A percentile compares a stretch with the other conserved stretches of the same genome.
These are phyloP conservation scores for Herpotrichia juniperi DNA, from an alignment of 2,329 filamentous ascomycete genomes.

Conservation along the genomic window DNA sequence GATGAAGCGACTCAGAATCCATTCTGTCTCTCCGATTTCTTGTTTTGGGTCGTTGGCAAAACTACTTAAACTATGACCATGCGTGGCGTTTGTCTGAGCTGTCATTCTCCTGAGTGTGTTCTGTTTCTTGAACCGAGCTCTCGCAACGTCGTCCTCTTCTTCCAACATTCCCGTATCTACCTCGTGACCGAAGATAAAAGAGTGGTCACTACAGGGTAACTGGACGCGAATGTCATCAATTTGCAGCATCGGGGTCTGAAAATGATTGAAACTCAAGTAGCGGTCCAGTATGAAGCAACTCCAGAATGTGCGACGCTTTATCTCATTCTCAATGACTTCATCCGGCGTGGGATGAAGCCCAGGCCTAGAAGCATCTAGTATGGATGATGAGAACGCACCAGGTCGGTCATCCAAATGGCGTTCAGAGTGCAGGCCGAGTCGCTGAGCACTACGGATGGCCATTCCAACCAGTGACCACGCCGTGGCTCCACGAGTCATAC, in stretches of 20 bases:
- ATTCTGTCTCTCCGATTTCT: conserved; percentile 56
- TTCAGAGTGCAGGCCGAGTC: conserved; percentile 36
- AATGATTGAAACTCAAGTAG: conserved; percentile 69
- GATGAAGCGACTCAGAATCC: conserved; percentile 58
- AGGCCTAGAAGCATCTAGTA: conserved; percentile 24
- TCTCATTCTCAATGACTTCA: conserved; percentile 65
- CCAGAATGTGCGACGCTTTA: conserved; percentile 73
- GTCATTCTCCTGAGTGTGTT: neutral
- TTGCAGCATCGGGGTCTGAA: conserved; percentile 65
- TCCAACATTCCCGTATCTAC: conserved; percentile 51
- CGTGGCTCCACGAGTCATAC: conserved; percentile 64
- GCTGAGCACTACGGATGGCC: conserved; percentile 63
- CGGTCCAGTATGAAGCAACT: conserved; percentile 76
- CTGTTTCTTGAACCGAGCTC: conserved; percentile 9
- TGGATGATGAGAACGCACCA: conserved; percentile 39
- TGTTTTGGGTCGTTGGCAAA: neutral
- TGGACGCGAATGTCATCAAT: conserved; percentile 67
- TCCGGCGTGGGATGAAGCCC: conserved; percentile 32
- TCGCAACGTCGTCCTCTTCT: conserved; percentile 22
- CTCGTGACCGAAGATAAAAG: conserved; percentile 67
- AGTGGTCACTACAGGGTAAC: conserved; percentile 70
- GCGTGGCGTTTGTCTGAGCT: neutral
- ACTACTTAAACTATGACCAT: too few species aligned
- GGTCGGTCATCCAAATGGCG: conserved; percentile 32
- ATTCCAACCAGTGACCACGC: conserved; percentile 71